Percentiles rank a stretch among this genome's conserved stretches.
Conservation (phyloP, 2,329 filamentous ascomycete species). For the Ceratocystis colombiana region DNA sequence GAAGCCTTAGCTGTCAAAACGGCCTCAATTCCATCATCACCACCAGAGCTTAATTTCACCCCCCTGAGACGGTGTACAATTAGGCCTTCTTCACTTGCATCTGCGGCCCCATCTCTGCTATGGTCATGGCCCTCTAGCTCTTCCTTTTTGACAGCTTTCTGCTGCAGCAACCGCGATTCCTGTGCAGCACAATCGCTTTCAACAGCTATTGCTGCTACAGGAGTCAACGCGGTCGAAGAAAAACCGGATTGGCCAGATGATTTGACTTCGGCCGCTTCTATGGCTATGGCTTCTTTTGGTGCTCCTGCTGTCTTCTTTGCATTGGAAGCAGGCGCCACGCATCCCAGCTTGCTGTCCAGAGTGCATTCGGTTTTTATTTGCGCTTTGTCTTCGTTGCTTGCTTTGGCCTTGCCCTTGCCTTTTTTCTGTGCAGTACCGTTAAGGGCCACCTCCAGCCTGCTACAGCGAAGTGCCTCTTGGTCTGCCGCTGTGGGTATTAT, state of each 20-base stretch:
- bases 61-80: slow-evolving; percentile 20
- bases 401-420: slow-evolving; percentile 25
- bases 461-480: slow-evolving; percentile 35
- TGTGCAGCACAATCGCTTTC: background rate
- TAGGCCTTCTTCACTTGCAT: slow-evolving; percentile 13
- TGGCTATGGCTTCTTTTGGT: background rate
- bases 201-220: background rate
- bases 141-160: slow-evolving; percentile 10
- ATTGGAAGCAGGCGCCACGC: slow-evolving; percentile 40
- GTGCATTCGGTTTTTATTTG: slow-evolving; percentile 33
- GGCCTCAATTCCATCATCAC: slow-evolving; percentile 19
- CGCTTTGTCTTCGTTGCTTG: slow-evolving; percentile 34
- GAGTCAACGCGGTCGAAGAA: background rate
- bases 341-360: slow-evolving; percentile 48
- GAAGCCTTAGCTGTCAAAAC: background rate
- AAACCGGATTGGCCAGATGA: background rate
- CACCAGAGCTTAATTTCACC: slow-evolving; percentile 14
- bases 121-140: background rate
- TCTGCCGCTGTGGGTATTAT: slow-evolving; percentile 38
- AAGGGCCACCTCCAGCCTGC: slow-evolving; percentile 31
- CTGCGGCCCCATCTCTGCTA: background rate
- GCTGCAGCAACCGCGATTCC: background rate
- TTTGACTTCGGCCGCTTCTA: background rate
- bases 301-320: background rate
- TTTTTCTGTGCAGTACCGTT: slow-evolving; percentile 23